Conservation (phyloP, 176 grass and related monocot genomes). For the Tuctoria greenei region DNA sequence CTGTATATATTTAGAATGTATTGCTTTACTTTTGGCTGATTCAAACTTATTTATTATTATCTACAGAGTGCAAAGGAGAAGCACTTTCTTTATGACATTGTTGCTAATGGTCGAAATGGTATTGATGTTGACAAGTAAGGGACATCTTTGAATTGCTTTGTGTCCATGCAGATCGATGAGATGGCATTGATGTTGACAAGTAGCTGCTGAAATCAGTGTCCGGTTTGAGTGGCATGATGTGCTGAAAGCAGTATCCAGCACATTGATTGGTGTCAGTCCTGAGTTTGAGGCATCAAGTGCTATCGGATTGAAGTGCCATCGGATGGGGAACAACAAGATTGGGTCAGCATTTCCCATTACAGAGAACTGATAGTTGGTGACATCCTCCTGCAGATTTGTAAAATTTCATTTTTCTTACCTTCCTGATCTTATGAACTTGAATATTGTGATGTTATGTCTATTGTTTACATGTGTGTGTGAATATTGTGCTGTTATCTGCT, state of each 20-base stretch:
- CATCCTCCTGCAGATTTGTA: constrained; percentile 14
- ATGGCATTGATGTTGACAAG: too few species aligned
- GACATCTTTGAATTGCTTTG: constrained; percentile 21
- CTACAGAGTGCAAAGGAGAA: constrained; percentile 82
- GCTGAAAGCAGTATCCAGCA: too few species aligned
- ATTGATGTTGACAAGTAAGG: constrained; percentile 98
- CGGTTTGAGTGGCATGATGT: too few species aligned
- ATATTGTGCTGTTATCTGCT: not conserved
- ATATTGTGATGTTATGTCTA: too few species aligned
- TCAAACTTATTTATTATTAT: constrained; percentile 20
- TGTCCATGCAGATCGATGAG: too few species aligned
- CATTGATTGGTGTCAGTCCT: too few species aligned
- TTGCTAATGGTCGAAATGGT: constrained; percentile 95
- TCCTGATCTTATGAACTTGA: too few species aligned
- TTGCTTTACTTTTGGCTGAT: constrained; percentile 26
- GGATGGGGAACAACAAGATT: constrained; percentile 77
- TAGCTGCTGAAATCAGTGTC: too few species aligned
- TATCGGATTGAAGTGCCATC: constrained; percentile 86
- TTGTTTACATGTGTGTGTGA: not conserved
- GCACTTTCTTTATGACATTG: too few species aligned
- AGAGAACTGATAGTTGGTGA: constrained; percentile 49
- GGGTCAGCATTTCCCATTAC: constrained; percentile 83
- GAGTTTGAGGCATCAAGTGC: too few species aligned
- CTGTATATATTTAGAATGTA: not conserved
- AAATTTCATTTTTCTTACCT: too few species aligned